Evolutionary conservation across 129 eudicot genomes (phyloP).

Genomic region (Tanacetum coccineum): DNA sequence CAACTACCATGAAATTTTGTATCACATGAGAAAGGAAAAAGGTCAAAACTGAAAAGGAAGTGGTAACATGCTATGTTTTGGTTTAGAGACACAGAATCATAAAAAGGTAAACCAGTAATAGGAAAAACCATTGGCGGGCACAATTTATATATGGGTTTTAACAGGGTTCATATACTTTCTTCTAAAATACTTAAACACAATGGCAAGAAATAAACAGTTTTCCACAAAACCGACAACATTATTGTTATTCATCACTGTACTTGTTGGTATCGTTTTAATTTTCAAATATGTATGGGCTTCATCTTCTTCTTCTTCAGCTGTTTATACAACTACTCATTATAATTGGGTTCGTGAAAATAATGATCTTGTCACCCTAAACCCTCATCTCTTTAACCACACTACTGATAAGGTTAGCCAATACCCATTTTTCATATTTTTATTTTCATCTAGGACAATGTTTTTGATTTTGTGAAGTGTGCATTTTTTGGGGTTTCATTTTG

Average conservation of each 20-base stretch:
- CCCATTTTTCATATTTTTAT: not conserved
- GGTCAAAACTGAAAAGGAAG: no score
- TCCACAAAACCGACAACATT: conserved; percentile 36
- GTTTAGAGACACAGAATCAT: not conserved
- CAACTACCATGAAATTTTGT: no score
- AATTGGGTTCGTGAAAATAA: conserved; percentile 33
- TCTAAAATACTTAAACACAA: conserved; percentile 17
- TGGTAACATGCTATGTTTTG: no score
- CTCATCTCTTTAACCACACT: conserved; percentile 14
- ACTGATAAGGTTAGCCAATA: conserved; percentile 29
- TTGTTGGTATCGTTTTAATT: conserved; percentile 38
- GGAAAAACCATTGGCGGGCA: conserved; percentile 49
- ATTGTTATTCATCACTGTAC: conserved; percentile 22
- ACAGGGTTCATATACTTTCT: conserved; percentile 10
- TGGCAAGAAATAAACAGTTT: conserved; percentile 33
- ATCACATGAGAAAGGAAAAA: no score
- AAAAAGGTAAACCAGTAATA: conserved; percentile 26
- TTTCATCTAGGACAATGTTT: no score
- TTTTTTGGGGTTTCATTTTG: not conserved
- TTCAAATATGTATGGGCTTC: conserved; percentile 44
- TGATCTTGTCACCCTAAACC: conserved; percentile 27
- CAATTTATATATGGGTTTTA: conserved; percentile 16
- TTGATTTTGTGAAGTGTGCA: not conserved
- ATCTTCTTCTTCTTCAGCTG: conserved; percentile 34
- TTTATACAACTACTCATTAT: conserved; percentile 23